Percentiles rank a stretch among this genome's conserved stretches.
phyloP scores from a whole-genome alignment of 352 stramenopile species.

The Globisporangium sylvaticum region DNA sequence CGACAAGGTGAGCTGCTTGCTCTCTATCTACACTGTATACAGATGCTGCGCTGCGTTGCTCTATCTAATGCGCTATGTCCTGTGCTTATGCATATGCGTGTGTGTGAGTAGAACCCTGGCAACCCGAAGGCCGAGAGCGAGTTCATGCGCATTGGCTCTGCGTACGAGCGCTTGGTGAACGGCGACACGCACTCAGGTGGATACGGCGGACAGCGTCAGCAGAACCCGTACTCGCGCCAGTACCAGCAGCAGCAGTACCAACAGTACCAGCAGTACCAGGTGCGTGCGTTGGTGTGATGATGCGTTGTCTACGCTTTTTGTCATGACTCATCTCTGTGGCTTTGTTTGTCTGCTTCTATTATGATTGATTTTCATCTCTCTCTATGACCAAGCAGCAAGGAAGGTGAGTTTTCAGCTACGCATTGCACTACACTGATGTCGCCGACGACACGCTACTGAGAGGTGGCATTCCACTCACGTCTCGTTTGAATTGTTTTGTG shows the following conservation, averaged over 20 bases:
- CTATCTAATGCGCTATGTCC: too few relatives aligned
- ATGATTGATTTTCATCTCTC: not conserved
- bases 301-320: too few relatives aligned
- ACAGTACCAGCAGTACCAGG: slow-evolving; percentile 36
- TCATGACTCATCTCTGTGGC: too few relatives aligned
- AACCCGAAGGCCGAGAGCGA: slow-evolving; percentile 63
- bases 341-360: too few relatives aligned
- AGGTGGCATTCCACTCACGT: not conserved
- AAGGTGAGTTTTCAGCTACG: not conserved
- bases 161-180: slow-evolving; percentile 64
- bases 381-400: not conserved
- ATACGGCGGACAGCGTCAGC: slow-evolving; percentile 11
- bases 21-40: too few relatives aligned
- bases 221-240: slow-evolving; percentile 19
- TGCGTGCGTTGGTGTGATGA: slow-evolving; percentile 24
- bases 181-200: slow-evolving; percentile 19
- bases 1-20: slow-evolving; percentile 71
- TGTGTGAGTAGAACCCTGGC: slow-evolving; percentile 38
- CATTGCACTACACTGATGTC: not conserved
- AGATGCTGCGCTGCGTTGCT: too few relatives aligned
- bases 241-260: slow-evolving; percentile 43
- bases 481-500: not conserved
- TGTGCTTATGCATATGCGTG: not conserved
- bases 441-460: not conserved
- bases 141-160: slow-evolving; percentile 72